Base-by-base conservation (phyloP, 441 rosid species). In the Adansonia grandidieri region DNA sequence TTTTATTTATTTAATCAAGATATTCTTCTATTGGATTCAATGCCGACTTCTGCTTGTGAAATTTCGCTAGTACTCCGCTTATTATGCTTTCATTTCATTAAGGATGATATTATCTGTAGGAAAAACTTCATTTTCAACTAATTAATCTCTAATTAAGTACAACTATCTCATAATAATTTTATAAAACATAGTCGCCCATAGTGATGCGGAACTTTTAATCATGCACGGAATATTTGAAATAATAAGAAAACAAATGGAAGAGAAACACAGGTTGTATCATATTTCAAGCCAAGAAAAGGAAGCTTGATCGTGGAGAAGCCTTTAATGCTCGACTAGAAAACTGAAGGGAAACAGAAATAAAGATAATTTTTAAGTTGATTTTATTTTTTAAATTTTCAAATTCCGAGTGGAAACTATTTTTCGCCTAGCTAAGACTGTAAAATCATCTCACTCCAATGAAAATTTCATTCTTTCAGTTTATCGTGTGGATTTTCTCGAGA, bases 401-500 rank as follows among this genome's bases (percentile, higher is more conserved):
- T 63, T 28, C 50, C 20, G n/a, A 51, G 40, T 20, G 58, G 44
- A 24, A 54, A 50, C 20, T 24, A 1, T 37, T 51, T 28, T 24
- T 54, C 64, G n/a, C 32, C 50, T 37, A n/a, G 51, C 42, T 69
- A 69, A 20, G 42, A 22, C 40, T 20, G 20, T 58, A 19, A 42
- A 42, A 42, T 57, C 53, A 44, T 20, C 7, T 20, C 50, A 42
- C n/a, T 20, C 28, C 22, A 28, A 22, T 47, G n/a, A 24, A 74
- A 22, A 2, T 8, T 0, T 5, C 9, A 17, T 53, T 48, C 56
- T 37, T 32, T 63, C 61, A 45, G 13, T 7, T 83, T 79, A 9
- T 77, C 68, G 17, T 17, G 17, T 20, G 72, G 79, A 56, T 80
- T 79, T 85, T 80, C 78, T 74, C 42, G 40, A 75, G 15, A 78